Evolutionary conservation across 2,329 filamentous ascomycete genomes (phyloP), one percentile per base, ranked within the genome.

Genomic region (Xylaria sp.): DNA sequence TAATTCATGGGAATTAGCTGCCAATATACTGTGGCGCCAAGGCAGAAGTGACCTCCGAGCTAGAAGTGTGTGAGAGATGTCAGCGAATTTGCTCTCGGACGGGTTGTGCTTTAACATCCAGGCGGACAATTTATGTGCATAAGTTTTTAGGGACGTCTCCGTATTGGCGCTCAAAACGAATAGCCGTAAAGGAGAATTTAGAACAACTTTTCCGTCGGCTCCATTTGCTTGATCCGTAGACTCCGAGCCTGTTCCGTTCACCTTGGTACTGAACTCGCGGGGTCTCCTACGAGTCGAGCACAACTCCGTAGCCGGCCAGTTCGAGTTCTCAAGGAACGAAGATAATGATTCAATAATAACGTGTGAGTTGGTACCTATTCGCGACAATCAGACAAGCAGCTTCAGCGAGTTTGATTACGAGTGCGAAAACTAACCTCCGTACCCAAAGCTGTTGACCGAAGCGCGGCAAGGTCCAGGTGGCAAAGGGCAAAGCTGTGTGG

Each of bases 361-460:
- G 30, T 63, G 60, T 2, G 60, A 55, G 20, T 63, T 63, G 13
- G 60, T 63, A 32, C 52, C 60, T 45, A 30, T 30, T 41, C 7
- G n/a, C 20, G 12, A 13, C 1, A 12, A n/a, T 60, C 30, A 46
- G 43, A 20, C 20, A 46, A 23, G 20, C 10, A 46, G 8, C n/a
- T 23, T 46, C 18, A 46, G 8, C 12, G 45, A 23, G 10, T 18
- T 39, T 7, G 0, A 18, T n/a, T n/a, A 8, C 18, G 8, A 4
- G 4, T 41, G 10, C 8, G 23, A 39, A 36, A 20, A 52, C 58
- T 41, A 20, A 61, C 59, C 59, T 53, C 61, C 61, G n/a, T 58
- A 63, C 8, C 61, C 61, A 41, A 63, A 63, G 61, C 61, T 63
- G 41, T 63, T 63, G n/a, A 63, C 61, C 5, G 56, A 60, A 45